A percentile compares a stretch with the other conserved stretches of the same genome.
phyloP scores from a whole-genome alignment of 805 yeast species.

The Suhomyces kilbournensis region DNA sequence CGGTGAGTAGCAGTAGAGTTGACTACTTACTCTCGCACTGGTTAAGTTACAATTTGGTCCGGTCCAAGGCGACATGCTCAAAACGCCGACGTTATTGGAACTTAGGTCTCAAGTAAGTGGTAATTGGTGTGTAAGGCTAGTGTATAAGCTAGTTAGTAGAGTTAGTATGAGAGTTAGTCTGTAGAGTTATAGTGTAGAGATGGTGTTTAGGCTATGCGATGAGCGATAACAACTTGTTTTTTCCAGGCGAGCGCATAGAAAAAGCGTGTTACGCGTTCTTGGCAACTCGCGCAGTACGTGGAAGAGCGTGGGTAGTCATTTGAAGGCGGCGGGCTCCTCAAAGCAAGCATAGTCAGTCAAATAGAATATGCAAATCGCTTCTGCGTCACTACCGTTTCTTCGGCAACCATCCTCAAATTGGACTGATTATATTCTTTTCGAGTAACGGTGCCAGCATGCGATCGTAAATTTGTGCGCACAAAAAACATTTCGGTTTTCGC shows the following conservation, averaged over 20 bases:
- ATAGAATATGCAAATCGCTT: not conserved
- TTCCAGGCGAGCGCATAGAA: not conserved
- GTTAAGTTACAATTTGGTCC: not conserved
- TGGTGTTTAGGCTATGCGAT: not conserved
- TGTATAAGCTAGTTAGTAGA: not conserved
- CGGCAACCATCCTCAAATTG: not conserved
- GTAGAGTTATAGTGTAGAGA: not conserved
- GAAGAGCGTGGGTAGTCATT: not conserved
- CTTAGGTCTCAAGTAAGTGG: not conserved
- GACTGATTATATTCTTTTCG: not conserved
- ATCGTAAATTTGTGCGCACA: not conserved
- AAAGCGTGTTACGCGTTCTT: not conserved
- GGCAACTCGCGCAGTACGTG: not conserved
- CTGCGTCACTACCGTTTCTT: not conserved
- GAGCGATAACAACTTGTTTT: not conserved
- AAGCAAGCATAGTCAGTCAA: not conserved
- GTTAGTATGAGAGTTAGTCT: no score
- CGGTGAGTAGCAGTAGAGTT: no score
- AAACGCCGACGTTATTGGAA: not conserved
- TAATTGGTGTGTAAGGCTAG: no score
- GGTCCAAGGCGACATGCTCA: not conserved
- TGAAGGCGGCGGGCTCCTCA: not conserved
- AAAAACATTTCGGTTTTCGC: slow-evolving; percentile 9
- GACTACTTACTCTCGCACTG: no score
- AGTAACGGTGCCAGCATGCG: not conserved